Conservation (phyloP, 495 filamentous ascomycete species). For the Penicillium riverlandense region DNA sequence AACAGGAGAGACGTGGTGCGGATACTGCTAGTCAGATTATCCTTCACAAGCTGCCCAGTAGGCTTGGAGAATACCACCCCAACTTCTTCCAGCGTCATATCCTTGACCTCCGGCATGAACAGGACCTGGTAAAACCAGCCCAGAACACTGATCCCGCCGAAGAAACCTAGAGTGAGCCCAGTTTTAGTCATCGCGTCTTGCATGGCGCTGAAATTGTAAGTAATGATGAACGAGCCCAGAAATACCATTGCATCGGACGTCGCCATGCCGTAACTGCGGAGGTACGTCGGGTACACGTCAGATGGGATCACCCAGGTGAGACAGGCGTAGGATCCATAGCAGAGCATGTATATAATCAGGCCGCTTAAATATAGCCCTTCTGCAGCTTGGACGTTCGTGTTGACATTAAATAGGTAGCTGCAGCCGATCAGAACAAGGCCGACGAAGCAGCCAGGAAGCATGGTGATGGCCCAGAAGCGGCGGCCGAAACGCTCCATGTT, state of each 20-base stretch:
- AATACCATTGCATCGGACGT: slow-evolving; percentile 48
- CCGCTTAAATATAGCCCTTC: slow-evolving; percentile 51
- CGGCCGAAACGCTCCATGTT: slow-evolving; percentile 56
- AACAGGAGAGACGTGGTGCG: too few relatives aligned
- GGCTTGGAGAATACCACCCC: slow-evolving; percentile 51
- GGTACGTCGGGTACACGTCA: slow-evolving; percentile 55
- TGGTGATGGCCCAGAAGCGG: slow-evolving; percentile 53
- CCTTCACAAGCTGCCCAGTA: slow-evolving; percentile 44
- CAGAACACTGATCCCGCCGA: slow-evolving; percentile 50
- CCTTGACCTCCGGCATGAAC: slow-evolving; percentile 60
- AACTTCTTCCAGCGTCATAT: slow-evolving; percentile 56
- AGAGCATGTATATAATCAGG: slow-evolving; percentile 52
- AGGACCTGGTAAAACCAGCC: slow-evolving; percentile 53
- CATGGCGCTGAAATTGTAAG: slow-evolving; percentile 57
- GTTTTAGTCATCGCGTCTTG: slow-evolving; percentile 48
- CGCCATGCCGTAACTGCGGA: slow-evolving; percentile 54
- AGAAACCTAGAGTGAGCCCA: slow-evolving; percentile 54
- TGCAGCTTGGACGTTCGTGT: slow-evolving; percentile 28
- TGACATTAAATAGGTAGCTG: slow-evolving; percentile 39
- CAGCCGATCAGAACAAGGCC: slow-evolving; percentile 50
- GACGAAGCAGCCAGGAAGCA: slow-evolving; percentile 56
- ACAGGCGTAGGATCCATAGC: slow-evolving; percentile 58
- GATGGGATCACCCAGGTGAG: slow-evolving; percentile 56
- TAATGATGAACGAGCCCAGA: slow-evolving; percentile 55
- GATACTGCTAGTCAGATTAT: slow-evolving; percentile 35